Base-by-base conservation (phyloP, 768 basidiomycete species). In the Suillus subalutaceus region DNA sequence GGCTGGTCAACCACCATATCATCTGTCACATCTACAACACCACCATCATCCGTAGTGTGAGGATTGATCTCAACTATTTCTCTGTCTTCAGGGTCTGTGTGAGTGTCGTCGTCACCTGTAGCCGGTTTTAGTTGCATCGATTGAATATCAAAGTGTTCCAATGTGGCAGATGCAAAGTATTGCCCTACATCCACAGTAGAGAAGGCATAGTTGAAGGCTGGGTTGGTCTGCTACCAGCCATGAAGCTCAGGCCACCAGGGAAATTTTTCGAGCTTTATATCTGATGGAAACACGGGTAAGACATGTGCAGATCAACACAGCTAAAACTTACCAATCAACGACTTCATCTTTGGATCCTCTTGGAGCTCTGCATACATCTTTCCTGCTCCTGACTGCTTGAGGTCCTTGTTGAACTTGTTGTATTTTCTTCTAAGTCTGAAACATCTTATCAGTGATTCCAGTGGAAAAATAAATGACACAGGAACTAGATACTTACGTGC, bases 211-310 rank as follows among this genome's bases (percentile, higher is more conserved):
- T 66, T 66, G 37, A 55, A 63, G 6, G 43, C 40, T 32, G 63
- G 66, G 13, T 63, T 66, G 4, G 52, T 57, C 26, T 16, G 7
- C 66, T 63, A 66, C 23, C 64, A 66, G 15, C 63, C 63, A 66
- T 66, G 66, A 20, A 66, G 43, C 38, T 66, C 56, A 20, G 50
- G 37, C 63, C 63, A 66, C 63, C 66, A 66, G 18, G 66, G 66
- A 30, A 66, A 66, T 46, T 44, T 58, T 20, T 58, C 4, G 5
- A 64, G 44, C n/a, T 63, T 53, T 26, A 23, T 66, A 26, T 62
- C 65, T 66, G 40, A 35, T 9, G 23, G 48, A 32, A 5, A 52
- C 6, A 26, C 12, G 3, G 5, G 23, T 50, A 50, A 13, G 48
- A 50, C 12, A 26, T 13, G 23, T 2, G 2, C 12, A 50, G 2